Evolutionary conservation across 106 monocot species (phyloP), one percentile per base, ranked within the genome.

Genomic region (Posidonia australis): DNA sequence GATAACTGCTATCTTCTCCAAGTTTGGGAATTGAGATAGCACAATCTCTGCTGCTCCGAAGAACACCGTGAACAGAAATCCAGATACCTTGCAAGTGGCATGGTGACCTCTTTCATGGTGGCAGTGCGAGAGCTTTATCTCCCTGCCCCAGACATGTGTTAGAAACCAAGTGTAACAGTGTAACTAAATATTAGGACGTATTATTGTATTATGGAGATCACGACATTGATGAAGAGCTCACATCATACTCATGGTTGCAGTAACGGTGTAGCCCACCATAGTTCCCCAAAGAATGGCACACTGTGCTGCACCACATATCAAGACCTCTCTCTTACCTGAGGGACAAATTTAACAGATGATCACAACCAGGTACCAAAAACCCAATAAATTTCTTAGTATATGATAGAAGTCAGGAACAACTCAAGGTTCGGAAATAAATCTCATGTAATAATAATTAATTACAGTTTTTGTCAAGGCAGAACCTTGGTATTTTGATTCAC

Each of bases 251-350:
- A 79, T 79, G 32, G 71, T 62, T 57, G 71, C 71, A 62, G 79
- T 82, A n/a, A 82, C 67, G 56, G 78, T 82, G 46, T 82, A 82
- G 10, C 78, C 79, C 27, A 82, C 71, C 82, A 82, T 60, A 17
- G 66, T 76, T 70, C 82, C 79, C 78, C 74, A 82, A 13, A 79
- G 67, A 30, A 51, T 23, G 10, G 58, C 21, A 63, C 75, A 79
- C 26, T 79, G 79, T 10, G 44, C 61, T 26, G 60, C 44, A 25
- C 78, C 82, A 52, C 75, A 82, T 54, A 76, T 32, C 44, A 62
- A 17, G 12, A 66, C 79, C 54, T 60, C 60, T 66, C 62, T 76
- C 48, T 55, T 16, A 26, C 76, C 75, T 76, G 57, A 53, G 27
- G 54, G 31, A 18, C n/a, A 47, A 67, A 58, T 7, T 14, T 9